These are phyloP conservation scores for Graphilbum sp. DNA, from an alignment of 2,329 filamentous ascomycete genomes.

Conservation along the genomic window DNA sequence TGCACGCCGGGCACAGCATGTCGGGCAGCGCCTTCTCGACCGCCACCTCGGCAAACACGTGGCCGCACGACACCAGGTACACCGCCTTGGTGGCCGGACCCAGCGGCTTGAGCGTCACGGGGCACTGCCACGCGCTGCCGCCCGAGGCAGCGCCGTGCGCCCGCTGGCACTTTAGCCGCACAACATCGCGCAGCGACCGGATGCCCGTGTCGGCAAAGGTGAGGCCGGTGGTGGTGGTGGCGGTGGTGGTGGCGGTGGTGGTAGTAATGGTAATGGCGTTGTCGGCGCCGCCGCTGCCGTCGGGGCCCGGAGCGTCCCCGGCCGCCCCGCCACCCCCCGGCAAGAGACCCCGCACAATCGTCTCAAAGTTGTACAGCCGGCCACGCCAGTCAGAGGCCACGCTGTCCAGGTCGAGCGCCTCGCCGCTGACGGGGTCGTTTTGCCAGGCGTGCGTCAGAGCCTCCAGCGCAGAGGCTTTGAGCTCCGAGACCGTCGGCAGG, in stretches of 20 bases:
- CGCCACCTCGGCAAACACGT: conserved; percentile 78
- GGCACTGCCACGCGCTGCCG: conserved; percentile 50
- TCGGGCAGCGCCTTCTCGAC: conserved; percentile 59
- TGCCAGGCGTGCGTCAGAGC: conserved; percentile 76
- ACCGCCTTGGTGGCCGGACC: conserved; percentile 66
- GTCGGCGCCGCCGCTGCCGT: conserved; percentile 20
- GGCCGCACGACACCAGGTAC: conserved; percentile 87
- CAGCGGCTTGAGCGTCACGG: conserved; percentile 72
- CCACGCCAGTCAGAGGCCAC: conserved; percentile 76
- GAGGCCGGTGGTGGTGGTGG: conserved; percentile 24
- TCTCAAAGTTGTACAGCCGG: conserved; percentile 87
- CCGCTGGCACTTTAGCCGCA: conserved; percentile 58
- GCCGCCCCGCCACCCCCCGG: conserved; percentile 31
- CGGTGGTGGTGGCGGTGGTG: too few relatives aligned
- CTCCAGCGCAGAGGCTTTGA: conserved; percentile 79
- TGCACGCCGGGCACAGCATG: conserved; percentile 53
- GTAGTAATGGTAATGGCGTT: too few relatives aligned
- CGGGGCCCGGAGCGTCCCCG: not conserved
- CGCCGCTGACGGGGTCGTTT: conserved; percentile 72
- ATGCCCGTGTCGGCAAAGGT: conserved; percentile 41
- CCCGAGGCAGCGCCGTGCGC: not conserved
- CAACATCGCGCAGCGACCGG: conserved; percentile 68
- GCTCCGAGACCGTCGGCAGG: conserved; percentile 62
- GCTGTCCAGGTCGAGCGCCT: conserved; percentile 49
- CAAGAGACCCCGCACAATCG: conserved; percentile 50